phyloP scores from a whole-genome alignment of 768 basidiomycete genomes.

The Leccinellum rugosiceps region DNA sequence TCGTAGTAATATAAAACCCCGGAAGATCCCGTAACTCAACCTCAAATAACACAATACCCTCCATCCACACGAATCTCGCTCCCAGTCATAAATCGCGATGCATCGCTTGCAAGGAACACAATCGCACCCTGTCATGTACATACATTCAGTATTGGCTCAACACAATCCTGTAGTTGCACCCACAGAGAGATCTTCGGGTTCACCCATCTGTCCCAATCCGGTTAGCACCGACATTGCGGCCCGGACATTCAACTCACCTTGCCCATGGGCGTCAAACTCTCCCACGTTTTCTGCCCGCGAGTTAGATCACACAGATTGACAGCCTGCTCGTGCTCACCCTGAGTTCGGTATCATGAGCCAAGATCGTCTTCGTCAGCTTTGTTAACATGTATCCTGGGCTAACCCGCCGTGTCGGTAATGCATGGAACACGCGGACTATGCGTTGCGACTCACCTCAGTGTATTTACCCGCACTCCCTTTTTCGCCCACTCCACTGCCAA shows the following conservation, averaged over 20 bases:
- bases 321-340: slow-evolving; percentile 44
- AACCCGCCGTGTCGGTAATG: slow-evolving; percentile 4
- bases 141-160: not conserved
- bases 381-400: slow-evolving; percentile 96
- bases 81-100: slow-evolving; percentile 88
- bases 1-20: slow-evolving; percentile 15
- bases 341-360: slow-evolving; percentile 70
- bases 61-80: slow-evolving; percentile 85
- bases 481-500: slow-evolving; percentile 97
- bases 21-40: slow-evolving; percentile 6
- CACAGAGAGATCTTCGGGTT: slow-evolving; percentile 88
- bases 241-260: slow-evolving; percentile 42
- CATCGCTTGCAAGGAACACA: slow-evolving; percentile 88
- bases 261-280: slow-evolving; percentile 81
- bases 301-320: not conserved
- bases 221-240: slow-evolving; percentile 28
- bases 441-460: slow-evolving; percentile 50
- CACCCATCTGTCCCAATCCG: slow-evolving; percentile 62
- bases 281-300: slow-evolving; percentile 71
- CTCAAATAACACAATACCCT: slow-evolving; percentile 72
- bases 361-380: slow-evolving; percentile 79
- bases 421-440: not conserved
- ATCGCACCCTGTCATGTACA: slow-evolving; percentile 62
- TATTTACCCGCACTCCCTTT: slow-evolving; percentile 82
- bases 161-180: slow-evolving; percentile 17